Conservation (phyloP, 305 asterid species). For the Ajuga reptans region DNA sequence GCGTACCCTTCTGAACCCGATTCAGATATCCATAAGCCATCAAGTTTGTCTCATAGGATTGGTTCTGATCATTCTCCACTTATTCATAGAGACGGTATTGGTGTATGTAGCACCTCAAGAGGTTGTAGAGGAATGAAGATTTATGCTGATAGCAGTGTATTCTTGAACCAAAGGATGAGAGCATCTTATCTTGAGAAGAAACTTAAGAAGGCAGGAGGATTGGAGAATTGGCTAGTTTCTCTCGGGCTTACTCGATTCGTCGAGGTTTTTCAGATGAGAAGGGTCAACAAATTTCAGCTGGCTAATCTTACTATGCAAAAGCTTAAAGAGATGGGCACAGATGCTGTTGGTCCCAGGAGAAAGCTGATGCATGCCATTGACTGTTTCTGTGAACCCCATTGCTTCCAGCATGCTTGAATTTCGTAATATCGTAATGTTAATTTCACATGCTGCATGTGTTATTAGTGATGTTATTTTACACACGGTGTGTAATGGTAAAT, state of each 20-base stretch:
- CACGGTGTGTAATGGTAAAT: background rate
- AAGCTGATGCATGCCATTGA: slow-evolving; percentile 87
- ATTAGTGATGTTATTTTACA: background rate
- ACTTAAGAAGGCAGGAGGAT: slow-evolving; percentile 67
- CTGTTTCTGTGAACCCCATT: slow-evolving; percentile 82
- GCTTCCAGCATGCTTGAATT: slow-evolving; percentile 37
- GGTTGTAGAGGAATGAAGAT: slow-evolving; percentile 31
- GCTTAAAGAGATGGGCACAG: slow-evolving; percentile 82
- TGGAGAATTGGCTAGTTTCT: slow-evolving; percentile 76
- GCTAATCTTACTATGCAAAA: slow-evolving; percentile 71
- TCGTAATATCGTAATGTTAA: background rate
- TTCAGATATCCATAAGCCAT: slow-evolving; percentile 21
- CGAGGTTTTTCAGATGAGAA: slow-evolving; percentile 46
- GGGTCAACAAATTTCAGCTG: slow-evolving; percentile 57
- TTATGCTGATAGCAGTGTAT: slow-evolving; percentile 28
- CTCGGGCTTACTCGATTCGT: slow-evolving; percentile 66
- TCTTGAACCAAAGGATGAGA: slow-evolving; percentile 51
- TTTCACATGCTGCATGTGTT: background rate
- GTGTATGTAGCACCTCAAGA: slow-evolving; percentile 20
- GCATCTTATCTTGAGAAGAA: slow-evolving; percentile 51
- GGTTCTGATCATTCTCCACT: slow-evolving; percentile 30
- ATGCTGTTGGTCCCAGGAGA: slow-evolving; percentile 84
- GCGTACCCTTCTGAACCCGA: slow-evolving; percentile 33
- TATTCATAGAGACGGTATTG: slow-evolving; percentile 23
- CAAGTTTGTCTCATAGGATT: slow-evolving; percentile 22